Evolutionary conservation across 805 yeast genomes (phyloP), one percentile per base, ranked within the genome.

Genomic region (Candida xiaguanensis): DNA sequence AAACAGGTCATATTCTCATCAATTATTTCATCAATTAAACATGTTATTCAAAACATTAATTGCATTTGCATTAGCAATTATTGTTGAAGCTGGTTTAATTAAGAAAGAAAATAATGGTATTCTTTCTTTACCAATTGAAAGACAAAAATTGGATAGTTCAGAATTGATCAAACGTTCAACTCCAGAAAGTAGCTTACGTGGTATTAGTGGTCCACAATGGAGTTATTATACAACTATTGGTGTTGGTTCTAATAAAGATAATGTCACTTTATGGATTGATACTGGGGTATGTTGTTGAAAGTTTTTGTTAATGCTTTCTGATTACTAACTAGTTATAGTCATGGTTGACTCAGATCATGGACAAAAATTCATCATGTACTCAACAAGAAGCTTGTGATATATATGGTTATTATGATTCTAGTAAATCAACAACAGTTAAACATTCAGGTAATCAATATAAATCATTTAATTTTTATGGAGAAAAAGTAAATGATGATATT

Each of bases 291-390:
- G 28, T 25, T 8, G 12, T 8, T 8, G 5, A 5, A 25, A 9
- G 5, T n/a, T 9, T 20, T 20, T 20, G 9, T 20, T 25, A 8
- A 8, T 25, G 14, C 8, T 5, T 25, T n/a, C 28, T 8, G 6
- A 12, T 25, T 25, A 25, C 28, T 25, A 25, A 25, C 14, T 8
- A 25, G 12, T 8, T 11, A 8, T 25, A 25, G 28, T 25, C 28
- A 9, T 31, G 34, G 34, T 31, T 31, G 17, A 31, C 34, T 13
- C 24, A 31, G 5, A 18, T 31, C n/a, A 17, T 31, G 5, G 34
- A 31, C 34, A 9, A 7, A 7, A 17, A 31, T 18, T 22, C 15
- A 17, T 16, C 34, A 7, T 31, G 34, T 18, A 13, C 8, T 13
- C 19, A 9, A 7, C 13, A 5, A 25, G n/a, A n/a, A n/a, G 8